A percentile compares a stretch with the other conserved stretches of the same genome.
phyloP scores from a whole-genome alignment of 2,329 filamentous ascomycete species.

The Trichoderma semiorbis region DNA sequence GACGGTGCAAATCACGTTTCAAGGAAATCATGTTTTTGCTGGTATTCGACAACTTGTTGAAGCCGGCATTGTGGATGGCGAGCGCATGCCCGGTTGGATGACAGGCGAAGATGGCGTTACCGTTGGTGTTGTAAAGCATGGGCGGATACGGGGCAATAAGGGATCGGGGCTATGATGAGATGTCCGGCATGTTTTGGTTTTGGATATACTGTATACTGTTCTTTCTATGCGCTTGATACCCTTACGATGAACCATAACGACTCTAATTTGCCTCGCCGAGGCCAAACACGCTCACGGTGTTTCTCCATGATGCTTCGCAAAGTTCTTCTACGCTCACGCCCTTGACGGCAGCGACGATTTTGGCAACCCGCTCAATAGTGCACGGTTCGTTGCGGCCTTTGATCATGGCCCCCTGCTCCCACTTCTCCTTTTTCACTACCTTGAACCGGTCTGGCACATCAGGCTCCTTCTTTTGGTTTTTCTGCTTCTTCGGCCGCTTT shows the following conservation, averaged over 20 bases:
- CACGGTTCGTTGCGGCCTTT: constrained; percentile 95
- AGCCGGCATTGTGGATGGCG: constrained; percentile 68
- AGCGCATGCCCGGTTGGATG: constrained; percentile 85
- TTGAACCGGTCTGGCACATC: constrained; percentile 72
- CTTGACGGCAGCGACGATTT: constrained; percentile 83
- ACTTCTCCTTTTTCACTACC: constrained; percentile 94
- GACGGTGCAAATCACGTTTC: constrained; percentile 61
- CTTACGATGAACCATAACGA: constrained; percentile 15
- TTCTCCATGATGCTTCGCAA: constrained; percentile 79
- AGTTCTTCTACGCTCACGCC: constrained; percentile 75
- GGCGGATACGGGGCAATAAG: constrained; percentile 59
- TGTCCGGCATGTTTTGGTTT: constrained; percentile 21
- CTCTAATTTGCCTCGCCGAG: constrained; percentile 42
- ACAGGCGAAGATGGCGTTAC: constrained; percentile 83
- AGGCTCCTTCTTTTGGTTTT: constrained; percentile 57
- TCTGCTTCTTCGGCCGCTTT: constrained; percentile 41
- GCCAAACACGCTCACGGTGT: constrained; percentile 76
- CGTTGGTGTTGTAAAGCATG: constrained; percentile 63
- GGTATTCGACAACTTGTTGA: constrained; percentile 77
- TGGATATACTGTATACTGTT: constrained; percentile 21
- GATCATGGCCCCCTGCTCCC: constrained; percentile 80
- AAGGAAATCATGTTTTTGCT: constrained; percentile 75
- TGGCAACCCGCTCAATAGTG: constrained; percentile 81
- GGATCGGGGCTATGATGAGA: constrained; percentile 49
- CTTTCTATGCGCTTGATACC: constrained; percentile 32